Evolutionary conservation across 2,329 filamentous ascomycete genomes (phyloP).

Genomic region (Teratosphaeria epicoccoides): DNA sequence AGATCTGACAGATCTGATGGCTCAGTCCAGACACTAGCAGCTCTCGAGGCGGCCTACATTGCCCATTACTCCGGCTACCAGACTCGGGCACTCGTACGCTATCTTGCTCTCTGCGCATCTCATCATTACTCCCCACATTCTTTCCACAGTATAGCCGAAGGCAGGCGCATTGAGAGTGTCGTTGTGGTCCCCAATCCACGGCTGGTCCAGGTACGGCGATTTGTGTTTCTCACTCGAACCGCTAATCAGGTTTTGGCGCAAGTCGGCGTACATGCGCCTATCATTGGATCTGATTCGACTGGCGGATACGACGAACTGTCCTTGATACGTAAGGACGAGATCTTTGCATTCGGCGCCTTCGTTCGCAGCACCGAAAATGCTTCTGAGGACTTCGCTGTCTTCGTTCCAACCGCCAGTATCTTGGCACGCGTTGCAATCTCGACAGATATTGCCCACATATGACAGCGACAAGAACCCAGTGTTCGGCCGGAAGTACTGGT

Average conservation of each 20-base stretch:
- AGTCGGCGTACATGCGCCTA: slow-evolving; percentile 26
- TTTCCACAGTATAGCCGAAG: slow-evolving; percentile 29
- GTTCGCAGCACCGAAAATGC: slow-evolving; percentile 25
- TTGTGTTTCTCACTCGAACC: slow-evolving; percentile 20
- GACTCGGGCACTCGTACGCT: slow-evolving; percentile 14
- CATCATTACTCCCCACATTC: slow-evolving; percentile 29
- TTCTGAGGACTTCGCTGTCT: slow-evolving; percentile 27
- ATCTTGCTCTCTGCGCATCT: slow-evolving; percentile 22
- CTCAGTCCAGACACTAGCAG: slow-evolving; percentile 18
- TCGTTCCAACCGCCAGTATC: slow-evolving; percentile 33
- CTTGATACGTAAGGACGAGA: slow-evolving; percentile 35
- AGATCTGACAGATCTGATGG: no score
- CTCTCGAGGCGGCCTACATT: slow-evolving; percentile 8
- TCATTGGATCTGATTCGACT: slow-evolving; percentile 31
- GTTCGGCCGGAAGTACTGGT: slow-evolving; percentile 28
- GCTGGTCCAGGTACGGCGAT: slow-evolving; percentile 11
- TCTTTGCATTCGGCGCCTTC: slow-evolving; percentile 7
- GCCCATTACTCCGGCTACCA: slow-evolving; percentile 14
- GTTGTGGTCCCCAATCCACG: neutral
- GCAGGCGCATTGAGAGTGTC: slow-evolving; percentile 24
- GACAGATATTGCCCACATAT: slow-evolving; percentile 28
- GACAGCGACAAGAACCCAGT: slow-evolving; percentile 37
- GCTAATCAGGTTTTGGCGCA: slow-evolving; percentile 19
- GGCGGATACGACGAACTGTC: slow-evolving; percentile 39
- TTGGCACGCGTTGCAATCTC: slow-evolving; percentile 28